These are phyloP conservation scores for Talaromyces funiculosus DNA, from an alignment of 2,329 filamentous ascomycete genomes.

Conservation along the genomic window DNA sequence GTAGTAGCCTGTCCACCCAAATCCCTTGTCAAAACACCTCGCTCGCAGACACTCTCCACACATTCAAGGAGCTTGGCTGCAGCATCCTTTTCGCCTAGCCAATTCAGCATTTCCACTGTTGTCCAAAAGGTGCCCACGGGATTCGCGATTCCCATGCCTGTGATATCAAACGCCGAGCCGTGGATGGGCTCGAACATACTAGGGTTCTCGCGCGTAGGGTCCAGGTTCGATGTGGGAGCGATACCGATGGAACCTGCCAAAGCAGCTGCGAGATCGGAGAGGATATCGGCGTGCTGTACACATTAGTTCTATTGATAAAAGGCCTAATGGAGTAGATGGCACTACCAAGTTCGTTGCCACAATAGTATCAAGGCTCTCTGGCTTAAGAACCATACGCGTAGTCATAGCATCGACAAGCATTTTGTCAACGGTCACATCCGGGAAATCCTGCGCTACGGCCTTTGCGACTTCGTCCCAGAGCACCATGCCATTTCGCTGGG, in stretches of 20 bases:
- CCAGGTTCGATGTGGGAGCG: slow-evolving; percentile 63
- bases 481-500: slow-evolving; percentile 52
- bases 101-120: slow-evolving; percentile 61
- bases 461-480: slow-evolving; percentile 52
- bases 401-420: slow-evolving; percentile 57
- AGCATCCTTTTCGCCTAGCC: slow-evolving; percentile 56
- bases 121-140: slow-evolving; percentile 65
- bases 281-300: slow-evolving; percentile 54
- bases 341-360: slow-evolving; percentile 48
- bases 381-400: slow-evolving; percentile 49
- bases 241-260: slow-evolving; percentile 67
- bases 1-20: slow-evolving; percentile 55
- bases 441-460: slow-evolving; percentile 45
- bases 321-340: no score
- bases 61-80: slow-evolving; percentile 54
- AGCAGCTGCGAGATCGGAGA: slow-evolving; percentile 65
- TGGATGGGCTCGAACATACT: slow-evolving; percentile 62
- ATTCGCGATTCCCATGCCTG: slow-evolving; percentile 58
- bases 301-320: background rate
- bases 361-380: slow-evolving; percentile 47
- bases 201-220: slow-evolving; percentile 56
- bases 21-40: slow-evolving; percentile 53
- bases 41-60: slow-evolving; percentile 56
- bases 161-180: slow-evolving; percentile 60
- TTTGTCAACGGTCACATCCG: slow-evolving; percentile 49